phyloP scores from a whole-genome alignment of 805 yeast species.

The Ogataea polymorpha region DNA sequence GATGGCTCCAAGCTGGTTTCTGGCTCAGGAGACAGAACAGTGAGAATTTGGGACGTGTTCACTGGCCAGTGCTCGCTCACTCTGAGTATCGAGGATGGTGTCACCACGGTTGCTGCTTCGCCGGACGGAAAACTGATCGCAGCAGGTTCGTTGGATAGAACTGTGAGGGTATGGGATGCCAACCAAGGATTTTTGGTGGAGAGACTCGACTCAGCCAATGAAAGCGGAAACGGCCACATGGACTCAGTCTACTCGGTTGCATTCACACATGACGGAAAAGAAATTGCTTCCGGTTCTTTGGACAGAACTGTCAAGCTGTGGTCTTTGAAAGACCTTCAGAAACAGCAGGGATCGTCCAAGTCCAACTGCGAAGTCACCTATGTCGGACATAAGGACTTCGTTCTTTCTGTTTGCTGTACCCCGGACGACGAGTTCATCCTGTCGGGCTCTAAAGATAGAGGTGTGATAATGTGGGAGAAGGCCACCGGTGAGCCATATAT shows the following conservation, averaged over 20 bases:
- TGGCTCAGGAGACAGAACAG: slow-evolving; percentile 96
- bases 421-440: slow-evolving; percentile 89
- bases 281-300: slow-evolving; percentile 90
- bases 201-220: slow-evolving; percentile 85
- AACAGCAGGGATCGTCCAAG: slow-evolving; percentile 44
- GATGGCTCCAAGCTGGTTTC: slow-evolving; percentile 90
- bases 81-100: slow-evolving; percentile 93
- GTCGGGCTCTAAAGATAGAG: slow-evolving; percentile 95
- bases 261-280: slow-evolving; percentile 86
- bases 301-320: slow-evolving; percentile 95
- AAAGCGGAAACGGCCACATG: slow-evolving; percentile 88
- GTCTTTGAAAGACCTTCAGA: slow-evolving; percentile 67
- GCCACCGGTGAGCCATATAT: slow-evolving; percentile 85
- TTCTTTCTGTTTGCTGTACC: slow-evolving; percentile 87
- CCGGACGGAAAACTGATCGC: slow-evolving; percentile 94
- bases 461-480: slow-evolving; percentile 96
- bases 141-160: slow-evolving; percentile 93
- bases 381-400: slow-evolving; percentile 95
- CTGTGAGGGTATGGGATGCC: slow-evolving; percentile 96
- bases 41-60: slow-evolving; percentile 92
- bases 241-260: slow-evolving; percentile 95
- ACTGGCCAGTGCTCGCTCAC: slow-evolving; percentile 87
- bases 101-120: slow-evolving; percentile 94
- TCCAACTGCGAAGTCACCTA: slow-evolving; percentile 85
- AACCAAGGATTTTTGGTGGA: slow-evolving; percentile 88